phyloP scores from a whole-genome alignment of 345 rosid genomes.

The Ceriops decandra region DNA sequence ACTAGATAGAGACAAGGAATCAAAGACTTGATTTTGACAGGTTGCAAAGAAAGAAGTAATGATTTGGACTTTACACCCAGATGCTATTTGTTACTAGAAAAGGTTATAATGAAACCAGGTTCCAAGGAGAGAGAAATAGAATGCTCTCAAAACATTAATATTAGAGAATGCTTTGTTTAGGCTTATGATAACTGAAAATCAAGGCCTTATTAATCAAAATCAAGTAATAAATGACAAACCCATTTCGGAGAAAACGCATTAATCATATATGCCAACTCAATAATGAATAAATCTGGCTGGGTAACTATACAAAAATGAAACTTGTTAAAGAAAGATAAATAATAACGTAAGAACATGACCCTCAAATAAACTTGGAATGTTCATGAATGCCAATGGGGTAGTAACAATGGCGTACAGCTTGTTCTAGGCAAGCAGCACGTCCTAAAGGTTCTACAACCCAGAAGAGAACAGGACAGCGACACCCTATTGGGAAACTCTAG shows the following conservation, averaged over 20 bases:
- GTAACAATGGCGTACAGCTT: constrained; percentile 34
- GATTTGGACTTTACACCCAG: constrained; percentile 11
- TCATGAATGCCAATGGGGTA: constrained; percentile 8
- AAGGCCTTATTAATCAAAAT: constrained; percentile 1
- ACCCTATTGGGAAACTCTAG: constrained; percentile 14
- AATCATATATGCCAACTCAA: not conserved
- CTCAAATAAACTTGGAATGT: not conserved
- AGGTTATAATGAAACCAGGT: not conserved
- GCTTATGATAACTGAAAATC: constrained; percentile 16
- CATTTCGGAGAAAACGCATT: constrained; percentile 13
- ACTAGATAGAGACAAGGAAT: constrained; percentile 11
- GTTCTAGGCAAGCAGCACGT: constrained; percentile 15
- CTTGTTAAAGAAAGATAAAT: constrained; percentile 3
- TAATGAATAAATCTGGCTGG: not conserved
- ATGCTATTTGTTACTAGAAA: constrained; percentile 13
- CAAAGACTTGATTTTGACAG: constrained; percentile 9
- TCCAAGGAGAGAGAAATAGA: constrained; percentile 5
- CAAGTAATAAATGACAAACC: constrained; percentile 19
- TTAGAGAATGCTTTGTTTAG: constrained; percentile 7
- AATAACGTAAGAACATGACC: not conserved
- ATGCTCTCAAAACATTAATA: constrained; percentile 16
- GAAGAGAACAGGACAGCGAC: constrained; percentile 20
- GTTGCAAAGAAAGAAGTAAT: not conserved
- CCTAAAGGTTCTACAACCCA: constrained; percentile 23
- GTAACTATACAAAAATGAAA: not conserved